Evolutionary conservation across 176 grass and related monocot genomes (phyloP).

Genomic region (Urochloa ruziziensis): DNA sequence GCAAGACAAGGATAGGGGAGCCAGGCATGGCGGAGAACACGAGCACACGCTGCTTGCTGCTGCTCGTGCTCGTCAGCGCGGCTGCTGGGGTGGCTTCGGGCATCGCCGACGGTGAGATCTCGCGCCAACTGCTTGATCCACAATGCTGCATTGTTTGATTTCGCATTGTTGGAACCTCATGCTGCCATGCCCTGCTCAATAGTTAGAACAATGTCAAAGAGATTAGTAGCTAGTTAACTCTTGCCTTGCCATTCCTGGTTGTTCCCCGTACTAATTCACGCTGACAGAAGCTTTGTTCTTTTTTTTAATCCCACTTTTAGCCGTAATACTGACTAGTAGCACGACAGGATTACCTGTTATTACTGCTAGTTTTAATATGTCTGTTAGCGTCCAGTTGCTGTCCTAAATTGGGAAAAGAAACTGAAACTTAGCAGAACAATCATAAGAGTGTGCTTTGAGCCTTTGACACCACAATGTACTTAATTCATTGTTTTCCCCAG

Average conservation of each 20-base stretch:
- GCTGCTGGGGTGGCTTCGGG: neutral
- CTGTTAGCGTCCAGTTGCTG: neutral
- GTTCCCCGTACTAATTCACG: neutral
- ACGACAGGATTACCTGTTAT: neutral
- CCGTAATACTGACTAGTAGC: neutral
- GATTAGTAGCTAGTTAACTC: too few relatives aligned
- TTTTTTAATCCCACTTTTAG: neutral
- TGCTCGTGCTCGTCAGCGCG: slow-evolving; percentile 13
- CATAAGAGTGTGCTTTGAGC: neutral
- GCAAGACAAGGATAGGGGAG: neutral
- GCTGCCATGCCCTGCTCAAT: neutral
- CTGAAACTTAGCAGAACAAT: neutral
- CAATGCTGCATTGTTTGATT: neutral
- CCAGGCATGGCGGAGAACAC: neutral
- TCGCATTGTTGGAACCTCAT: neutral
- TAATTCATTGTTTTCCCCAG: neutral
- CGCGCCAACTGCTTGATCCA: neutral
- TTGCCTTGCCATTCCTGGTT: neutral
- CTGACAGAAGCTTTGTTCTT: neutral
- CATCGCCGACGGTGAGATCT: slow-evolving; percentile 28
- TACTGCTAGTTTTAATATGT: neutral
- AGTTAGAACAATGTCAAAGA: neutral
- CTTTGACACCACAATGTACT: neutral
- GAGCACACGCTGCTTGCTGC: neutral
- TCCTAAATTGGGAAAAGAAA: slow-evolving; percentile 1